Percentiles rank a stretch among this genome's conserved stretches.
Evolutionary conservation across 345 rosid genomes (phyloP).

Genomic region (Gossypium mustelinum): DNA sequence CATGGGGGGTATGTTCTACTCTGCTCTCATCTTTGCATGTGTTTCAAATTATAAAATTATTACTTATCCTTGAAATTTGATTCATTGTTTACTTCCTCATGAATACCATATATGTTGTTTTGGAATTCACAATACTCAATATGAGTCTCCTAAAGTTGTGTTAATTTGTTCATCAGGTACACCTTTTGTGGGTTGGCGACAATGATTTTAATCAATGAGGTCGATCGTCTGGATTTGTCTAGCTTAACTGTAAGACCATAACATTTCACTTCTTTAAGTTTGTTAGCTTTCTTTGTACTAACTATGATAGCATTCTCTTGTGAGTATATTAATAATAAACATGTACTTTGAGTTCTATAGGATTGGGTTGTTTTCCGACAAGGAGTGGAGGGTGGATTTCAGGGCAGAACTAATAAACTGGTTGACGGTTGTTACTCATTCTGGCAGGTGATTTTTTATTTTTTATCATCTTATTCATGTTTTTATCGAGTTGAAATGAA

Average conservation of each 20-base stretch:
- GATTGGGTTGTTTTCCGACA: slow-evolving; percentile 87
- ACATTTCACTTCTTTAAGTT: slow-evolving; percentile 10
- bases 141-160: slow-evolving; percentile 10
- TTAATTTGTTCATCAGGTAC: slow-evolving; percentile 47
- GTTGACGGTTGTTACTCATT: slow-evolving; percentile 98
- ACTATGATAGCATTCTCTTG: slow-evolving; percentile 3
- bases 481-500: slow-evolving; percentile 3
- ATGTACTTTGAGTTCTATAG: slow-evolving; percentile 30
- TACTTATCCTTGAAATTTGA: not conserved
- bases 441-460: slow-evolving; percentile 73
- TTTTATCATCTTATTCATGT: slow-evolving; percentile 13
- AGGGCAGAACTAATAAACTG: slow-evolving; percentile 94
- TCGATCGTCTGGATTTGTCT: slow-evolving; percentile 59
- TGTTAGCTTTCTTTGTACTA: slow-evolving; percentile 5
- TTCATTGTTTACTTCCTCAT: slow-evolving; percentile 13
- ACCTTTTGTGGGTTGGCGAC: slow-evolving; percentile 96
- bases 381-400: slow-evolving; percentile 95
- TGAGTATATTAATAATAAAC: not conserved
- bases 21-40: slow-evolving; percentile 17
- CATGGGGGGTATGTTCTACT: slow-evolving; percentile 90
- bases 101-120: not conserved
- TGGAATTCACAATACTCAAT: not conserved
- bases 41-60: not conserved
- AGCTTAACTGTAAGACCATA: slow-evolving; percentile 55
- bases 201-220: slow-evolving; percentile 82